phyloP scores from a whole-genome alignment of 768 basidiomycete species.

The Tricholomella constricta region DNA sequence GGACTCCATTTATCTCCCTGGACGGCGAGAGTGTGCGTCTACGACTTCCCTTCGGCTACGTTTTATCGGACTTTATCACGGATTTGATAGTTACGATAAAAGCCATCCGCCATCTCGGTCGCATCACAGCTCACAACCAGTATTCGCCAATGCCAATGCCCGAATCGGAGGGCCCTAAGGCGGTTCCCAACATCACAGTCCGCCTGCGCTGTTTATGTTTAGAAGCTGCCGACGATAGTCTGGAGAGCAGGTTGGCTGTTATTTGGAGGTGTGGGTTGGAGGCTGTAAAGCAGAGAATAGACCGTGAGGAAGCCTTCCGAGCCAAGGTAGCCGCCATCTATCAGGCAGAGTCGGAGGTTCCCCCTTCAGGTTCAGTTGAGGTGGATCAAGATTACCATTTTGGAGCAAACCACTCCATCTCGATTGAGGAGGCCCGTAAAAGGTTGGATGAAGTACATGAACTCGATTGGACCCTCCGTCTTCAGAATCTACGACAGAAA shows the following conservation, averaged over 20 bases:
- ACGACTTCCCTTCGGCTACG: conserved; percentile 79
- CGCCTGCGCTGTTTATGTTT: conserved; percentile 61
- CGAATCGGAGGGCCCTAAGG: conserved; percentile 70
- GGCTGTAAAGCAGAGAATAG: conserved; percentile 69
- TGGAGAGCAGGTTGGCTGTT: conserved; percentile 75
- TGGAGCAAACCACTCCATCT: conserved; percentile 61
- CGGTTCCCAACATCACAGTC: conserved; percentile 62
- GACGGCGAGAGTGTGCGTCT: conserved; percentile 67
- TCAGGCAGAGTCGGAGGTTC: conserved; percentile 37
- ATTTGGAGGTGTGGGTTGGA: conserved; percentile 74
- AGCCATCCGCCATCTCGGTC: conserved; percentile 66
- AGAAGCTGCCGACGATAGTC: conserved; percentile 83
- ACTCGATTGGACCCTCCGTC: conserved; percentile 69
- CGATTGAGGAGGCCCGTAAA: conserved; percentile 69
- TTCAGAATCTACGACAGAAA: conserved; percentile 47
- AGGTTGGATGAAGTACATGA: conserved; percentile 72
- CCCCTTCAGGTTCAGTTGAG: conserved; percentile 23
- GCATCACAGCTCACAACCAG: conserved; percentile 52
- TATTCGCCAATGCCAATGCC: conserved; percentile 64
- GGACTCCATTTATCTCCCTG: conserved; percentile 46
- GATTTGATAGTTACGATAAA: conserved; percentile 73
- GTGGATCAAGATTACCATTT: conserved; percentile 62
- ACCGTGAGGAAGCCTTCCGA: conserved; percentile 78
- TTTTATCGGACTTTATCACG: conserved; percentile 74
- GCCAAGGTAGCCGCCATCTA: conserved; percentile 75